Percentiles rank a stretch among this genome's conserved stretches.
Evolutionary conservation across 176 grass and related monocot genomes (phyloP).

Genomic region (Carex myosuroides): DNA sequence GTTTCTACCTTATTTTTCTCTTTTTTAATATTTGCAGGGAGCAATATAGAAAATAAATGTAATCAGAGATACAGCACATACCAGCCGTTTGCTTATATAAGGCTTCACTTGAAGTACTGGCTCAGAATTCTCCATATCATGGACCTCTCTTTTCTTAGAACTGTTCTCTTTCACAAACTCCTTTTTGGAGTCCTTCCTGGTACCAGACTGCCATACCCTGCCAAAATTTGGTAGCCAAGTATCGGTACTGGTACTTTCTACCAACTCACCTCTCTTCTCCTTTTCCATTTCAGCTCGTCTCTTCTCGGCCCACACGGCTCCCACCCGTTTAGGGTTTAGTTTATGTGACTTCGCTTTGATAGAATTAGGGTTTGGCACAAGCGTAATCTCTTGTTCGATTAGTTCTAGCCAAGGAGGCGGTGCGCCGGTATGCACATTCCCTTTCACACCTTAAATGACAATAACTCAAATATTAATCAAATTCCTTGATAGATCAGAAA

Average conservation of each 20-base stretch:
- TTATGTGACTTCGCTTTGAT: conserved; percentile 41
- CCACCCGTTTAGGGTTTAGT: conserved; percentile 89
- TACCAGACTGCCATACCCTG: conserved; percentile 77
- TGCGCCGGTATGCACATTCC: conserved; percentile 75
- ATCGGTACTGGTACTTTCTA: conserved; percentile 38
- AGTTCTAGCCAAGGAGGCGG: conserved; percentile 82
- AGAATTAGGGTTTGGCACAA: conserved; percentile 8
- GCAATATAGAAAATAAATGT: background rate
- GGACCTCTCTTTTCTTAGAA: conserved; percentile 18
- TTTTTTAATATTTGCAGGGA: background rate
- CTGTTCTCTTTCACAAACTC: conserved; percentile 65
- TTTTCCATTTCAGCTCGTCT: conserved; percentile 73
- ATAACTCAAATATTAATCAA: conserved; percentile 13
- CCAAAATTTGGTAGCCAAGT: conserved; percentile 97
- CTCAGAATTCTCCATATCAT: conserved; percentile 26
- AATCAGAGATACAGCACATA: conserved; percentile 31
- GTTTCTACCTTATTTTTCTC: background rate
- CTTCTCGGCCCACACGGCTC: conserved; percentile 91
- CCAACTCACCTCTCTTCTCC: conserved; percentile 59
- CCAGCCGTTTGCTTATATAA: conserved; percentile 92
- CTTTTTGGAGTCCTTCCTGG: conserved; percentile 78
- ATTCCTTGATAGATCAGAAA: conserved; percentile 13
- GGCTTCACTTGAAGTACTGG: conserved; percentile 51
- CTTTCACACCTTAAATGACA: conserved; percentile 49
- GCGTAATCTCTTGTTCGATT: conserved; percentile 26